Percentiles rank a stretch among this genome's conserved stretches.
Evolutionary conservation across 2,329 filamentous ascomycete species (phyloP).

Genomic region (Raffaelea deltoideospora): DNA sequence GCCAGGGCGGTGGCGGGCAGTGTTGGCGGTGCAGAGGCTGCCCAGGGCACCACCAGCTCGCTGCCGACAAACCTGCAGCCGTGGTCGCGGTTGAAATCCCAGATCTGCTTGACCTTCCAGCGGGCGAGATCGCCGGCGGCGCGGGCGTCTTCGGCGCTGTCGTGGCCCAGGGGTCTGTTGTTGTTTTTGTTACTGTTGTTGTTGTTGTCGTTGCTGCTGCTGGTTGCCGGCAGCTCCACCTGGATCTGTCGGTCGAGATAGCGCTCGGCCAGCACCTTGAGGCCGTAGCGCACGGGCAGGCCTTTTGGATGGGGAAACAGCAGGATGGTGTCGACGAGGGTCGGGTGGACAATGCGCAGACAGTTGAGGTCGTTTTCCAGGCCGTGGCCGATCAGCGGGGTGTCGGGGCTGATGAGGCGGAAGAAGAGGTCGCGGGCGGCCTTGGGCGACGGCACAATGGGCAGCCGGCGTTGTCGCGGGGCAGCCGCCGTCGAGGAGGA

Average conservation of each 20-base stretch:
- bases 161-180: no score
- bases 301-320: constrained; percentile 67
- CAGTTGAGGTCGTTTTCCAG: constrained; percentile 92
- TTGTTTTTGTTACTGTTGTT: no score
- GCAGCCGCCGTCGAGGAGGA: neutral
- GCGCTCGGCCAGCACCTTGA: constrained; percentile 60
- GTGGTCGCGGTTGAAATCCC: constrained; percentile 47
- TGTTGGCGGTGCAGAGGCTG: no score
- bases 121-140: constrained; percentile 78
- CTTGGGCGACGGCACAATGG: constrained; percentile 61
- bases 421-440: constrained; percentile 67
- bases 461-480: constrained; percentile 30
- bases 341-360: constrained; percentile 12
- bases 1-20: no score
- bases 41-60: constrained; percentile 23
- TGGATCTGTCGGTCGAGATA: constrained; percentile 68
- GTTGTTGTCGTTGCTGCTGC: constrained; percentile 18
- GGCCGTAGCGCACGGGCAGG: constrained; percentile 59
- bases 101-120: constrained; percentile 53
- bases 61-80: constrained; percentile 52
- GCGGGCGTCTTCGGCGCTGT: constrained; percentile 81
- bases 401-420: constrained; percentile 56
- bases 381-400: constrained; percentile 80
- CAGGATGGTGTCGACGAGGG: constrained; percentile 11
- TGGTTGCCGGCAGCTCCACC: constrained; percentile 31